Evolutionary conservation across 139 green algal genomes (phyloP).

Genomic region (Chlorella vulgaris): DNA sequence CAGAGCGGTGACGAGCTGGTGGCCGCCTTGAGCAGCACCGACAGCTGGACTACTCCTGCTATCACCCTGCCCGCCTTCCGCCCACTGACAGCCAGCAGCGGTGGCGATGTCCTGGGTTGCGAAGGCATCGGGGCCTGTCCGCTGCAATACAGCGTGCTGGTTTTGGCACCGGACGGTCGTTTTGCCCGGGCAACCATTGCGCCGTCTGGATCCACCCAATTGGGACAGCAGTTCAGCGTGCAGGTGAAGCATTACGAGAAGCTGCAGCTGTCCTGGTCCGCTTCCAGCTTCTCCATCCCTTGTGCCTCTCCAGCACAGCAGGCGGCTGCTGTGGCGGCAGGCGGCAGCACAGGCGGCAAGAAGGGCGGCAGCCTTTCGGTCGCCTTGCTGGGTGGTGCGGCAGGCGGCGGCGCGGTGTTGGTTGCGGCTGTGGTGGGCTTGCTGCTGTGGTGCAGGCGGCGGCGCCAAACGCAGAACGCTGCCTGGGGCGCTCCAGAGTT

Average conservation of each 20-base stretch:
- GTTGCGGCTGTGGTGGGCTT: neutral
- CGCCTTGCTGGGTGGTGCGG: conserved; percentile 4
- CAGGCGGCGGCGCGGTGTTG: neutral
- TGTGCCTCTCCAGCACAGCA: neutral
- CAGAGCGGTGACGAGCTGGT: neutral
- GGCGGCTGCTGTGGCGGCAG: neutral
- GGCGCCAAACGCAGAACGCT: neutral
- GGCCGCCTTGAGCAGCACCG: neutral
- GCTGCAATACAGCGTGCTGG: neutral
- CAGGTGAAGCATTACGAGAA: conserved; percentile 15
- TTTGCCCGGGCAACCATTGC: neutral
- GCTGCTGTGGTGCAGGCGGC: neutral
- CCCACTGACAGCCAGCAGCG: neutral
- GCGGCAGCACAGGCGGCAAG: neutral
- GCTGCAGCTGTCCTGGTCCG: neutral
- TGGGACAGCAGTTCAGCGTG: neutral
- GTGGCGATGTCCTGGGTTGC: neutral
- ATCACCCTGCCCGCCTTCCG: neutral
- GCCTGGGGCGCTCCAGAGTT: too few species aligned
- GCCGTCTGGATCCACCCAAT: neutral
- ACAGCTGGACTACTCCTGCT: neutral
- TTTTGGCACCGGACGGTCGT: conserved; percentile 22
- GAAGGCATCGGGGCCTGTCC: neutral
- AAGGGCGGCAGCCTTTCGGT: neutral
- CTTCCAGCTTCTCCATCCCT: neutral